phyloP scores from a whole-genome alignment of 495 filamentous ascomycete genomes.

The Hypoxylon rickii region DNA sequence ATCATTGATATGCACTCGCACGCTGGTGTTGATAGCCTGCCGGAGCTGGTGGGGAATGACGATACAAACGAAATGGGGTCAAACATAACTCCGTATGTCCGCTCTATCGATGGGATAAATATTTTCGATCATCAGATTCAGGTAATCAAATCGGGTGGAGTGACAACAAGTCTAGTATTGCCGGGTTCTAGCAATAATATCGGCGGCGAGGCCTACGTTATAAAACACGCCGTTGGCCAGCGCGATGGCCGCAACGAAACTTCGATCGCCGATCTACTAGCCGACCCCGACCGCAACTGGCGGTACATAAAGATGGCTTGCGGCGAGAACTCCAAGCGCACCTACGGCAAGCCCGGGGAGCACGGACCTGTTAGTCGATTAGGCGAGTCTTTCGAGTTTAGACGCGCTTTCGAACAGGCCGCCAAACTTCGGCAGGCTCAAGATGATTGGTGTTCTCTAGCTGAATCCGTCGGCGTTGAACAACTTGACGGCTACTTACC shows the following conservation, averaged over 20 bases:
- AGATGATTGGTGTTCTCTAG: slow-evolving; percentile 63
- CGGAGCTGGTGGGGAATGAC: slow-evolving; percentile 45
- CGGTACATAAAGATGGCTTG: slow-evolving; percentile 76
- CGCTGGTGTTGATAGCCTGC: slow-evolving; percentile 51
- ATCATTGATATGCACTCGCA: slow-evolving; percentile 73
- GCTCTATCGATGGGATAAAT: slow-evolving; percentile 59
- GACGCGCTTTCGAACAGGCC: slow-evolving; percentile 64
- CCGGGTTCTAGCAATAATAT: slow-evolving; percentile 70
- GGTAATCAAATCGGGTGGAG: slow-evolving; percentile 69
- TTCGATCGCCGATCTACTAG: slow-evolving; percentile 52
- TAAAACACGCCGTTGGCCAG: slow-evolving; percentile 62
- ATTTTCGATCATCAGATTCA: slow-evolving; percentile 57
- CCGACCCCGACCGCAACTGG: slow-evolving; percentile 55
- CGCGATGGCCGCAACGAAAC: slow-evolving; percentile 56
- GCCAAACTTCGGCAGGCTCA: slow-evolving; percentile 55
- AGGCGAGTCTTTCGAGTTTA: slow-evolving; percentile 66
- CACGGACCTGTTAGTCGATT: slow-evolving; percentile 52
- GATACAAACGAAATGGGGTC: slow-evolving; percentile 58
- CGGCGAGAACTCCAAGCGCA: slow-evolving; percentile 65
- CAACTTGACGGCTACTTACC: slow-evolving; percentile 51
- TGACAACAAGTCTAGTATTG: slow-evolving; percentile 67
- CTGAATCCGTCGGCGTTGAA: slow-evolving; percentile 46
- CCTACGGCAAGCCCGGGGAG: slow-evolving; percentile 52
- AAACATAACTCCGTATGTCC: slow-evolving; percentile 61
- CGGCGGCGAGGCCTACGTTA: slow-evolving; percentile 66